A percentile compares a stretch with the other conserved stretches of the same genome.
Evolutionary conservation across 441 rosid species (phyloP).

Genomic region (Omphalea diandra): DNA sequence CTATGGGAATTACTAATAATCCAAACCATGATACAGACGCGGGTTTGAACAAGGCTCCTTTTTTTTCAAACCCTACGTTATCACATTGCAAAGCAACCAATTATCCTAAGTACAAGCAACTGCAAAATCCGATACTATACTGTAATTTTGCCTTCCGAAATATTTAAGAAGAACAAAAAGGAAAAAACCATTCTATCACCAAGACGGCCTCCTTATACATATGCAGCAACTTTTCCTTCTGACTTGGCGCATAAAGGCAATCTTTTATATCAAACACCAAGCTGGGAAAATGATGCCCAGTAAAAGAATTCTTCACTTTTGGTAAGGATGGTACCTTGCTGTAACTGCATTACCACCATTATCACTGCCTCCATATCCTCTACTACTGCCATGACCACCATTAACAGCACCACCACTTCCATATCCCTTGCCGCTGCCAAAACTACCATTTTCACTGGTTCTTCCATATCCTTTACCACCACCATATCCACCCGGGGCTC

Average conservation of each 20-base stretch:
- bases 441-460: conserved; percentile 20
- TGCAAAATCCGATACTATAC: conserved; percentile 5
- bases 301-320: conserved; percentile 22
- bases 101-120: conserved; percentile 8
- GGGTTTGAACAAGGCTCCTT: background rate
- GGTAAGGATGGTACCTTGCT: conserved; percentile 31
- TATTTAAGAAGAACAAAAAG: too few relatives aligned
- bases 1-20: too few relatives aligned
- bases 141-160: background rate
- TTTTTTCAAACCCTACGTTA: background rate
- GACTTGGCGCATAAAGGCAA: background rate
- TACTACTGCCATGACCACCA: conserved; percentile 9
- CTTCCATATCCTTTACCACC: conserved; percentile 36
- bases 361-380: conserved; percentile 18
- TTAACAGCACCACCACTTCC: conserved; percentile 25
- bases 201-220: conserved; percentile 1
- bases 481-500: conserved; percentile 34
- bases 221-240: background rate
- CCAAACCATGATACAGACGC: too few relatives aligned
- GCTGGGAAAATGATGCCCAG: background rate
- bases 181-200: background rate
- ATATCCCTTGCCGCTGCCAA: conserved; percentile 34
- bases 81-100: background rate
- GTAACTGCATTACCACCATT: conserved; percentile 19
- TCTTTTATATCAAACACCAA: background rate